Evolutionary conservation across 2,329 filamentous ascomycete species (phyloP), one percentile per base, ranked within the genome.

Genomic region (Pestalotiopsis sp.): DNA sequence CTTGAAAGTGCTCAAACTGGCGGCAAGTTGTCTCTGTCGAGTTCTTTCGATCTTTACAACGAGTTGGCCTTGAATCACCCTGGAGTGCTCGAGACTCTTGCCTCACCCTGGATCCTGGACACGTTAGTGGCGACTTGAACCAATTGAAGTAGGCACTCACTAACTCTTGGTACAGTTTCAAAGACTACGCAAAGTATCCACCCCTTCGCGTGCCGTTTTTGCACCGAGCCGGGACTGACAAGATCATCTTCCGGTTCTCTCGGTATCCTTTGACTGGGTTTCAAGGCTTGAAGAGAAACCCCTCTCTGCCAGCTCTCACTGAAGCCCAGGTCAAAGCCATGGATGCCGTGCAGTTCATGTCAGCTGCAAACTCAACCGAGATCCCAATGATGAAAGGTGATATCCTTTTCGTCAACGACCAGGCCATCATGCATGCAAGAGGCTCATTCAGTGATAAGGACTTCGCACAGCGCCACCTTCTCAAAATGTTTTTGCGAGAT

Each of bases 191-290:
- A n/a, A 13, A 31, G 23, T 58, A 56, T 36, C 64, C 64, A 17
- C 64, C 64, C 7, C 23, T 31, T 39, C 20, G 25, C 49, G 3
- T 31, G 17, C 64, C 41, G 6, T 41, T 58, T n/a, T 45, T 66
- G n/a, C 64, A 57, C 25, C 38, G 11, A 56, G 67, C 70, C 12
- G 70, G 70, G 13, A 63, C 41, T 14, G 70, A 67, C 5, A 60
- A 67, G 25, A 67, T 70, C 17, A 65, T 71, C 45, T 71, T 71
- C 58, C 66, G 64, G 6, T 71, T 68, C 25, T 71, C 70, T 31
- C 70, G 70, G n/a, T 69, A 66, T n/a, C 67, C 69, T 27, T 68
- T 71, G 67, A 65, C 69, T 5, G 70, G 69, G 3, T 69, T 70
- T 23, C 60, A 68, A 20, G 60, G 60, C 36, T 45, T 23, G 20